These are phyloP conservation scores for Rhizophagus clarus DNA, from an alignment of 192 early-diverging fungal genomes.

Conservation along the genomic window DNA sequence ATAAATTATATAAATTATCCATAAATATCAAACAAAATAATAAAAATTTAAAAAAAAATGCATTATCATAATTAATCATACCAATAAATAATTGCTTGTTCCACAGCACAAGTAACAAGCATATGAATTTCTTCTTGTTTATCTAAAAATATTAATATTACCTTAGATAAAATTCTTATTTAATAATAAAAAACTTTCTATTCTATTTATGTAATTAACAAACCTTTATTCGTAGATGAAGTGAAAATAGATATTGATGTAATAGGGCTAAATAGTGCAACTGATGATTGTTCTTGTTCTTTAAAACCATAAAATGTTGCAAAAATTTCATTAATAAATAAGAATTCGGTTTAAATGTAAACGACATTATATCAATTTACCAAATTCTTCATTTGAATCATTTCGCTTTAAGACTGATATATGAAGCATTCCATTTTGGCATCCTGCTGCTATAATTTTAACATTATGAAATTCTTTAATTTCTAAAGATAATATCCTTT, in stretches of 20 bases:
- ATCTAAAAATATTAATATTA: not conserved
- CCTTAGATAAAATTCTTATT: not conserved
- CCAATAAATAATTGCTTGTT: constrained; percentile 56
- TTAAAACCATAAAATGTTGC: not conserved
- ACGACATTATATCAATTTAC: not conserved
- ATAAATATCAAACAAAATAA: not conserved
- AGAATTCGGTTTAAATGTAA: not conserved
- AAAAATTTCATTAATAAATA: not conserved
- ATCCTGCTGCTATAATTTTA: constrained; percentile 30
- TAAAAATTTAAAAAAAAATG: not conserved
- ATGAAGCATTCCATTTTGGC: constrained; percentile 30
- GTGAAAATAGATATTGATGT: constrained; percentile 23
- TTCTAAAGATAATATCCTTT: constrained; percentile 22
- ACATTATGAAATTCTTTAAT: constrained; percentile 14
- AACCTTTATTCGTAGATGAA: constrained; percentile 23
- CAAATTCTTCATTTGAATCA: not conserved
- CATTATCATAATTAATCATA: constrained; percentile 23
- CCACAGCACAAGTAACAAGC: constrained; percentile 59
- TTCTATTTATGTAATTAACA: not conserved
- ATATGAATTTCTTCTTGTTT: constrained; percentile 40
- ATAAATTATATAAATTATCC: not conserved
- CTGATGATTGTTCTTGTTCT: constrained; percentile 2
- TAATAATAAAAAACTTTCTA: not conserved
- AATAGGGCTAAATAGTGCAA: constrained; percentile 16
- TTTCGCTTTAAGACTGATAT: constrained; percentile 10